phyloP scores from a whole-genome alignment of 1,284 basidiomycete genomes.

The Cutaneotrichosporon arboriforme region DNA sequence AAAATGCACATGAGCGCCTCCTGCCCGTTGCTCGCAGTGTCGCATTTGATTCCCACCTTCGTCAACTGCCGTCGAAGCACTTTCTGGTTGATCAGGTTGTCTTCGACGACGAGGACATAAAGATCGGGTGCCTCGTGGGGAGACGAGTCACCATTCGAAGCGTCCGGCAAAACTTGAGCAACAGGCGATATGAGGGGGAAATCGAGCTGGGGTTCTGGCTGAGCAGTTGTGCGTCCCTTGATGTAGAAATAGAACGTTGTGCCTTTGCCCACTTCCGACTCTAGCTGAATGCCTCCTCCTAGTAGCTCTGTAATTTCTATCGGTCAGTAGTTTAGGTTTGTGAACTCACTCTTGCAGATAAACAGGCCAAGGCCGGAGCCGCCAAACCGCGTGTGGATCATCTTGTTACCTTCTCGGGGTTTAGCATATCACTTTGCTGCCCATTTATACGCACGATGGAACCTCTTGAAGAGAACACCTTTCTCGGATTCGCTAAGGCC shows the following conservation, averaged over 20 bases:
- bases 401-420: constrained; percentile 19
- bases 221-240: not conserved
- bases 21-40: constrained; percentile 40
- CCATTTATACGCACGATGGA: constrained; percentile 15
- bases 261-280: constrained; percentile 24
- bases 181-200: no score
- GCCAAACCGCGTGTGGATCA: constrained; percentile 33
- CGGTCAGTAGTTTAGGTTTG: no score
- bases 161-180: no score
- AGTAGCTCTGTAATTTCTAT: constrained; percentile 27
- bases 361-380: constrained; percentile 38
- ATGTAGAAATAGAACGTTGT: constrained; percentile 49
- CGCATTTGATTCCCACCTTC: constrained; percentile 31
- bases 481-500: constrained; percentile 25
- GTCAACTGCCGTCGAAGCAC: constrained; percentile 42
- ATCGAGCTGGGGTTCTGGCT: no score
- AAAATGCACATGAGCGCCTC: constrained; percentile 36
- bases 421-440: no score
- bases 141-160: not conserved
- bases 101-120: constrained; percentile 27
- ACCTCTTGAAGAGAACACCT: constrained; percentile 25
- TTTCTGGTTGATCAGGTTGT: constrained; percentile 48
- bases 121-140: not conserved
- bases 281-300: constrained; percentile 32
- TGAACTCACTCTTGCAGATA: constrained; percentile 19